These are phyloP conservation scores for Trametes hirsuta DNA, from an alignment of 1,284 basidiomycete genomes.

Conservation along the genomic window DNA sequence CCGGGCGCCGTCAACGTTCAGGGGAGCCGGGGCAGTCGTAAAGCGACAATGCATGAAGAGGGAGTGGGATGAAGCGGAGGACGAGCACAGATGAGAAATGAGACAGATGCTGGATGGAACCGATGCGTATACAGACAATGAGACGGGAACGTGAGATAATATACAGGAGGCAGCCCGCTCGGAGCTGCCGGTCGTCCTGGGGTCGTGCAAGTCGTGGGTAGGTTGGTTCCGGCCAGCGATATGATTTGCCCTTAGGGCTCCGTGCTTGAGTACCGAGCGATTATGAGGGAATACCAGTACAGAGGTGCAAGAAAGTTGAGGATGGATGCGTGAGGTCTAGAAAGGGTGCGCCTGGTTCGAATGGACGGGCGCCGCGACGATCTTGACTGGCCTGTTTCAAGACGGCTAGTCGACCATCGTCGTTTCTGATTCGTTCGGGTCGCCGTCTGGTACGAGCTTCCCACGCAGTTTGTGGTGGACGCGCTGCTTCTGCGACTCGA, in stretches of 20 bases:
- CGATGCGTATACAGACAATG: too few relatives aligned
- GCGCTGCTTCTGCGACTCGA: conserved; percentile 14
- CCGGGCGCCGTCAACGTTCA: conserved; percentile 2
- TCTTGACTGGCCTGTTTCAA: neutral
- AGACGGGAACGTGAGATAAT: neutral
- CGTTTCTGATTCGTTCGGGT: conserved; percentile 17
- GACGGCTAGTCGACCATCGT: conserved; percentile 20
- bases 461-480: conserved; percentile 13
- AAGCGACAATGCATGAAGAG: neutral
- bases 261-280: neutral
- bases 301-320: neutral
- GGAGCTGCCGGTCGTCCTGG: neutral
- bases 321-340: neutral
- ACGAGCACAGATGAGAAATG: neutral
- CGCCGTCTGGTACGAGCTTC: conserved; percentile 6
- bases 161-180: neutral
- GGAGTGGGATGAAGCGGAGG: neutral
- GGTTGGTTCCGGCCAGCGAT: neutral
- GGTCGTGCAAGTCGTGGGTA: neutral
- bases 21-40: conserved; percentile 3
- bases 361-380: neutral
- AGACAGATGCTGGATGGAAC: neutral
- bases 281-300: neutral
- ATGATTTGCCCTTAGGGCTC: neutral
- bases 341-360: neutral